phyloP scores from a whole-genome alignment of 2,329 filamentous ascomycete species.

The Biscogniauxia sp. region DNA sequence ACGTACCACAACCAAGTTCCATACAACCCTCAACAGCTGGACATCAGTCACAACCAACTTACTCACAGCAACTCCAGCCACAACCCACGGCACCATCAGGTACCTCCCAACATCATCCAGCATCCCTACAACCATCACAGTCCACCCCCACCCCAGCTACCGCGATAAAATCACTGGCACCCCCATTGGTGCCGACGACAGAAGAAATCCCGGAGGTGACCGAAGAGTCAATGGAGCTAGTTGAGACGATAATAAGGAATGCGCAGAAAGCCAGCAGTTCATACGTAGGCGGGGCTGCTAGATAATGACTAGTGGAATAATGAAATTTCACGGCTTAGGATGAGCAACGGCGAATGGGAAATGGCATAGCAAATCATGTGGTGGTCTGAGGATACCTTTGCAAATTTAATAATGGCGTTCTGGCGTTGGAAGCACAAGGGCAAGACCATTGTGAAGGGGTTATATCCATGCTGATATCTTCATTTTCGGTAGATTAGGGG shows the following conservation, averaged over 20 bases:
- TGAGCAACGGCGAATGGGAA: not conserved
- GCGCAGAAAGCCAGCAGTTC: slow-evolving; percentile 31
- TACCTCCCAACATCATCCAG: not conserved
- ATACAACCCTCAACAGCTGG: slow-evolving; percentile 5
- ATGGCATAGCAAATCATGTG: not conserved
- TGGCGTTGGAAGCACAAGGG: not conserved
- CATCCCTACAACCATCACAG: not conserved
- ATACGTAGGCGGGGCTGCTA: slow-evolving; percentile 1
- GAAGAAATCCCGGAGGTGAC: slow-evolving; percentile 32
- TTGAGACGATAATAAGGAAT: slow-evolving; percentile 33
- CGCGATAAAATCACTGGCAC: not conserved
- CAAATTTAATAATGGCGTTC: not conserved
- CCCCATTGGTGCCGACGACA: slow-evolving; percentile 1
- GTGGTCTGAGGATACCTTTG: not conserved
- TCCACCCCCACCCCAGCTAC: not conserved
- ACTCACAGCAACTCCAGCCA: slow-evolving; percentile 1
- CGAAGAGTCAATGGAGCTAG: slow-evolving; percentile 33
- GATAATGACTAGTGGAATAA: not conserved
- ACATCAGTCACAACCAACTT: slow-evolving; percentile 12
- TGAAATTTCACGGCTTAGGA: not conserved
- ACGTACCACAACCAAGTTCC: not conserved
- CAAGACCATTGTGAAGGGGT: not conserved
- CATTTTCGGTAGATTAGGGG: not conserved
- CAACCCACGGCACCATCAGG: not conserved
- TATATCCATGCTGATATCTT: not conserved